Base-by-base conservation (phyloP, 345 rosid genomes). In the Corchorus olitorius region DNA sequence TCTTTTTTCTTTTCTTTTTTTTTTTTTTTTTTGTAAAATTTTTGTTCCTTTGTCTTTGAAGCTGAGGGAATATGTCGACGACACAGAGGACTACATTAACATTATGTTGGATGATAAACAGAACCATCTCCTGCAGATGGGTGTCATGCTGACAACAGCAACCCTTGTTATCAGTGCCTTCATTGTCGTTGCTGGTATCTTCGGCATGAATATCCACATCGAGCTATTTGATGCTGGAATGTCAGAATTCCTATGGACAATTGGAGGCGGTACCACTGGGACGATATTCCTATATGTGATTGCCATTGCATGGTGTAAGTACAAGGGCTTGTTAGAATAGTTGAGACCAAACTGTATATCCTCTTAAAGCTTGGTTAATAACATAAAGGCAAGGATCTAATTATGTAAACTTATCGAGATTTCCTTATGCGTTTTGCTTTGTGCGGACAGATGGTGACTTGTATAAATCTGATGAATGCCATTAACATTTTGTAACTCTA, bases 21-120 rank as follows among this genome's bases (percentile, higher is more conserved):
- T 27, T 27, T 0, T 27, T 27, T 1, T 27, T 27, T 27, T 27
- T 27, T 0, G 27, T 27, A 27, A 27, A 27, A 72, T 64, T 58
- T 65, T 27, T 27, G 33, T 12, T 65, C 55, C 20, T 74, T 56
- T 15, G 34, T 70, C 65, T 62, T 19, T 76, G 41, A 76, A 96
- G 99, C 90, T 93, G 80, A 84, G 98, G 88, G 98, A 92, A 80
- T 96, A 93, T 6, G 97, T 93, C 5, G 98, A 96, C 67, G 98
- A 93, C 84, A 93, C 99, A 2, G 98, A 96, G 79, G 98, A 92
- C 75, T 92, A 92, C 89, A 91, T 93, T 77, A 96, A 96, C 90
- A 93, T 93, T 80, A 92, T 92, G 98, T 83, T 96, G 62, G 98
- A 93, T 73, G 98, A 92, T 89, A 93, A 93, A 84, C 97, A 96